Conservation (phyloP, 768 basidiomycete species). For the Leucocoprinus leucothites region DNA sequence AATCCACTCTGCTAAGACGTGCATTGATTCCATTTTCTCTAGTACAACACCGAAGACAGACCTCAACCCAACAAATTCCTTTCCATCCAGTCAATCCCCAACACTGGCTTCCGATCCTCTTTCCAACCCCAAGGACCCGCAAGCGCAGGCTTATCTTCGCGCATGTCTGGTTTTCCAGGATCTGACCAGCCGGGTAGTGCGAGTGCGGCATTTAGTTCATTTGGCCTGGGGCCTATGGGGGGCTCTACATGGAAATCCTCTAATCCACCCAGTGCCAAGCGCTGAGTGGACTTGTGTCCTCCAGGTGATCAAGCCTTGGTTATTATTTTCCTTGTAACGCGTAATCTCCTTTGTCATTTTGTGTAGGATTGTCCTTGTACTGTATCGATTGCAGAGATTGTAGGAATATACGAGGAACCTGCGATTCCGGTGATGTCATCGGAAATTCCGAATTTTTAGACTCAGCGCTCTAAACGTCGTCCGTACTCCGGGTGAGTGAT, state of each 20-base stretch:
- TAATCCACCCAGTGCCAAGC: conserved; percentile 2
- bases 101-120: conserved; percentile 62
- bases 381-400: not conserved
- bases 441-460: too few species aligned
- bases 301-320: not conserved
- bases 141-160: conserved; percentile 23
- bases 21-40: conserved; percentile 3
- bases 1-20: not conserved
- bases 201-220: conserved; percentile 29
- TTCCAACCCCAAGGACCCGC: conserved; percentile 39
- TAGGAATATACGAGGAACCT: too few species aligned
- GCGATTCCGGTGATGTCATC: too few species aligned
- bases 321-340: not conserved
- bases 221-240: conserved; percentile 24
- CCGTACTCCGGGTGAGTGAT: too few species aligned
- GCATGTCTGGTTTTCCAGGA: conserved; percentile 15
- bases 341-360: not conserved
- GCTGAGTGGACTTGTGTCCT: not conserved
- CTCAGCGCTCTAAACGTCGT: too few species aligned
- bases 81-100: conserved; percentile 69
- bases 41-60: conserved; percentile 89
- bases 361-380: not conserved
- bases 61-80: conserved; percentile 81
- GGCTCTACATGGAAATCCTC: conserved; percentile 24
- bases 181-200: conserved; percentile 20